Evolutionary conservation across 371 early-diverging fungal species (phyloP), one percentile per base, ranked within the genome.

Genomic region (Synchytrium microbalum): DNA sequence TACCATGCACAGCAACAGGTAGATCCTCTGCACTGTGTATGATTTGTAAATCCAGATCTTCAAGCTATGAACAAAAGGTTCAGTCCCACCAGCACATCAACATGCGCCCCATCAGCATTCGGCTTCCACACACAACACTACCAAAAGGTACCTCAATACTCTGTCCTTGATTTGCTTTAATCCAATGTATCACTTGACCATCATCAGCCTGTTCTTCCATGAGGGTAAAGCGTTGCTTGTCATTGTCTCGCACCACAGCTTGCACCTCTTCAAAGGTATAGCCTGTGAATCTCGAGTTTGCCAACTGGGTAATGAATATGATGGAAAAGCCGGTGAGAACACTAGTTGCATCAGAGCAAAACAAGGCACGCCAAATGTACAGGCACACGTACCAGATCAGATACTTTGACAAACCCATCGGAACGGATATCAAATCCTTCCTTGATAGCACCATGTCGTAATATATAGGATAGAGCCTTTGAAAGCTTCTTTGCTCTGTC

Each of bases 111-210:
- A 51, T 0, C 1, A 16, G 25, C n/a, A 3, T 19, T 46, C 25
- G n/a, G 24, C 32, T 38, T 56, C 24, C 8, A 24, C 24, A 56
- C 8, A 24, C 56, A 52, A 16, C 51, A 32, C 19, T 53, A 55
- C 28, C 25, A 2, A 16, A 58, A 61, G 63, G n/a, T n/a, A 14
- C 46, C 46, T 77, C 54, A 2, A 92, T 32, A 16, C 85, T 84
- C 69, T 93, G 94, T 1, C 94, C 95, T 73, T 95, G 94, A 60
- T 87, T 89, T 2, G 94, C 94, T 30, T 89, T 79, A 55, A 93
- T 88, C 64, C 64, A 76, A 81, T 83, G 88, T 16, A 26, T 63
- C 8, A 13, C 5, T 24, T 5, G 8, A n/a, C 29, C 53, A 23
- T 33, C 67, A 8, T 72, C 67, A 3, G 66, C 72, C 13, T 23